phyloP scores from a whole-genome alignment of 257 asterid species.

The Fraxinus excelsior region DNA sequence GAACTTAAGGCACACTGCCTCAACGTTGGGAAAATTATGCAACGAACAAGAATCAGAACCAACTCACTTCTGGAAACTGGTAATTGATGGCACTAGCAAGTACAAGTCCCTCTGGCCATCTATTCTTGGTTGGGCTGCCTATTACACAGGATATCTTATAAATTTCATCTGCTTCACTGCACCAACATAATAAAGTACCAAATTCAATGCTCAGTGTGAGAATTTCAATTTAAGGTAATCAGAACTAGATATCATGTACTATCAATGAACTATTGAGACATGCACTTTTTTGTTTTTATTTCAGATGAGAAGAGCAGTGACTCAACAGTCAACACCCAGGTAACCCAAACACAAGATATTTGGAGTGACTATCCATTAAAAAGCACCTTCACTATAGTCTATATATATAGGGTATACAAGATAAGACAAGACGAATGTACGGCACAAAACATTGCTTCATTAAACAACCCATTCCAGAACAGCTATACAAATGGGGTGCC shows the following conservation, averaged over 20 bases:
- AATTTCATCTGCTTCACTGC: slow-evolving; percentile 67
- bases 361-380: background rate
- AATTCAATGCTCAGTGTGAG: background rate
- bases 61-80: slow-evolving; percentile 63
- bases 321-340: background rate
- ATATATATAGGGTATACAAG: background rate
- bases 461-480: slow-evolving; percentile 6
- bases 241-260: background rate
- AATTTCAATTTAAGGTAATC: background rate
- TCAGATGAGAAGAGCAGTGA: background rate
- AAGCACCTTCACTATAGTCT: background rate
- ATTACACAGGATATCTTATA: slow-evolving; percentile 61
- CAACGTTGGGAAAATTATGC: background rate
- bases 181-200: slow-evolving; percentile 10
- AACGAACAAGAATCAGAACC: slow-evolving; percentile 4
- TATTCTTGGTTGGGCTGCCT: slow-evolving; percentile 56
- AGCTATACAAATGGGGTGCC: background rate
- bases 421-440: background rate
- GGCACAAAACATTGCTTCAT: background rate
- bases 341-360: background rate
- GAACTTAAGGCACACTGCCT: background rate
- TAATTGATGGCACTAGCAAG: slow-evolving; percentile 64
- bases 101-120: slow-evolving; percentile 67
- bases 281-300: background rate
- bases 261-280: background rate